Conservation (phyloP, 2,329 filamentous ascomycete species). For the Ambrosiella cleistominuta region DNA sequence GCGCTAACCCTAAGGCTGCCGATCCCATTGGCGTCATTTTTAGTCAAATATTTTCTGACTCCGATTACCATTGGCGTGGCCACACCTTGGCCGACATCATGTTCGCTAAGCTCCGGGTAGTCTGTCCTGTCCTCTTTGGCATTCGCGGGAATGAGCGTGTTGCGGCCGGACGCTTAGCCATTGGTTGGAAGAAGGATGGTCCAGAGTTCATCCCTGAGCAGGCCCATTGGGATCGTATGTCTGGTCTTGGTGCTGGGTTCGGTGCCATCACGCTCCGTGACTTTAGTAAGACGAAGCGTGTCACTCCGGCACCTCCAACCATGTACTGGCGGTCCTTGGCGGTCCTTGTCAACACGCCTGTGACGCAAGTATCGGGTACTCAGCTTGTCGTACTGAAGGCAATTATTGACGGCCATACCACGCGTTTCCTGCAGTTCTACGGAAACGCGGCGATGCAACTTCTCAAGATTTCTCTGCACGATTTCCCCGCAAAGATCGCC, state of each 20-base stretch:
- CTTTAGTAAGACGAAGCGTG: slow-evolving; percentile 50
- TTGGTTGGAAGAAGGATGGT: slow-evolving; percentile 56
- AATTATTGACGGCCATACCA: slow-evolving; percentile 56
- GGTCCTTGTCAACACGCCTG: slow-evolving; percentile 57
- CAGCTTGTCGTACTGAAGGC: slow-evolving; percentile 53
- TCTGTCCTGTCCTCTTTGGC: slow-evolving; percentile 75
- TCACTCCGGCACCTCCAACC: slow-evolving; percentile 58
- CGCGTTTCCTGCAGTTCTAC: slow-evolving; percentile 64
- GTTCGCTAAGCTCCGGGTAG: slow-evolving; percentile 63
- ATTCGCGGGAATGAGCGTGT: slow-evolving; percentile 61
- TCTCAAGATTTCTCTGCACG: slow-evolving; percentile 52
- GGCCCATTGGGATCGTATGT: slow-evolving; percentile 66
- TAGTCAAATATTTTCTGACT: slow-evolving; percentile 55
- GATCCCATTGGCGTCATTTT: slow-evolving; percentile 66
- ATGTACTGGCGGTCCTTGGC: slow-evolving; percentile 73
- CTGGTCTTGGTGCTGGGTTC: slow-evolving; percentile 67
- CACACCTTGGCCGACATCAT: slow-evolving; percentile 63
- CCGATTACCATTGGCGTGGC: slow-evolving; percentile 49
- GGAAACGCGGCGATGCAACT: slow-evolving; percentile 59
- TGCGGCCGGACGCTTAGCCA: slow-evolving; percentile 41
- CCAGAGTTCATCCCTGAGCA: slow-evolving; percentile 48
- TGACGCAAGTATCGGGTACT: slow-evolving; percentile 49
- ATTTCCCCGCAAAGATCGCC: slow-evolving; percentile 44
- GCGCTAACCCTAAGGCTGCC: slow-evolving; percentile 45
- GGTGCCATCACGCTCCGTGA: slow-evolving; percentile 69